phyloP scores from a whole-genome alignment of 106 monocot genomes.

The Phalaenopsis equestris region DNA sequence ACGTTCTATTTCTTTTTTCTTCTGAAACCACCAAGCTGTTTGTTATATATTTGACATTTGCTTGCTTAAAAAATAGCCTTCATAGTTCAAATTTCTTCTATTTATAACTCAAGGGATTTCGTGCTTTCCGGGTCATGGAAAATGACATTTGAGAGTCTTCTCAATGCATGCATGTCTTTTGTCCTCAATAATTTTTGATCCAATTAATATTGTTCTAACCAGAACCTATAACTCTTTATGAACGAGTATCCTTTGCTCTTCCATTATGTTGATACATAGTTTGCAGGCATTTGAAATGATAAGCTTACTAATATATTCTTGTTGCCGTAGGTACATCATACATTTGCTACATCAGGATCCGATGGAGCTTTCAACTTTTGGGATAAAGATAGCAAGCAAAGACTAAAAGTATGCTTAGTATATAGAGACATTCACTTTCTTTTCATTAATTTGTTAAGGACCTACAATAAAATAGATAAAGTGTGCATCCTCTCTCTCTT shows the following conservation, averaged over 20 bases:
- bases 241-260: neutral
- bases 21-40: too few relatives aligned
- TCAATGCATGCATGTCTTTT: neutral
- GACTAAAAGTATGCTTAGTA: constrained; percentile 60
- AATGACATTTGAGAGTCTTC: neutral
- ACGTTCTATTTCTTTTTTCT: neutral
- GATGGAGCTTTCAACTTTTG: constrained; percentile 98
- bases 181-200: neutral
- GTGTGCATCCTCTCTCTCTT: neutral
- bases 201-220: neutral
- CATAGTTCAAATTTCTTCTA: neutral
- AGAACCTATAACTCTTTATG: neutral
- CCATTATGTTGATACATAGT: neutral
- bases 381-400: constrained; percentile 99
- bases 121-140: neutral
- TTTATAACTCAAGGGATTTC: neutral
- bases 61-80: neutral
- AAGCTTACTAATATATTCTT: neutral
- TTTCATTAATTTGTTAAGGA: neutral
- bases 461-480: neutral
- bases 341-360: constrained; percentile 92
- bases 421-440: neutral
- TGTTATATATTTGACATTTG: too few relatives aligned
- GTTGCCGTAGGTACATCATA: constrained; percentile 70
- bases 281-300: neutral